Evolutionary conservation across 495 filamentous ascomycete species (phyloP).

Genomic region (Penicillium parvum): DNA sequence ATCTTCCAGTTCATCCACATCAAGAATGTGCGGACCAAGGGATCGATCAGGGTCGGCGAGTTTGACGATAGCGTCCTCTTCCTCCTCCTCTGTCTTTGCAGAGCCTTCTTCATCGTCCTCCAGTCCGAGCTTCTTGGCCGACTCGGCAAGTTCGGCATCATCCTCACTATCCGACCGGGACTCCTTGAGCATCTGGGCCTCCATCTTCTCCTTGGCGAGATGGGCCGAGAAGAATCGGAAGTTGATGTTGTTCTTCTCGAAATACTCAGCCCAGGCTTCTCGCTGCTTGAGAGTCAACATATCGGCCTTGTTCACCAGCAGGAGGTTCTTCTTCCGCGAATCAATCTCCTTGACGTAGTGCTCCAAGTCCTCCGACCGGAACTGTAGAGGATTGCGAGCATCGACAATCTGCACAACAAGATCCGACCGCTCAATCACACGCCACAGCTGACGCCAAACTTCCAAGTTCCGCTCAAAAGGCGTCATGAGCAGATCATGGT

Average conservation of each 20-base stretch:
- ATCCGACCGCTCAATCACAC: conserved; percentile 96
- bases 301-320: conserved; percentile 98
- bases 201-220: conserved; percentile 82
- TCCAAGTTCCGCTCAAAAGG: conserved; percentile 98
- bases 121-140: conserved; percentile 35
- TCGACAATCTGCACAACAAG: conserved; percentile 98
- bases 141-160: conserved; percentile 32
- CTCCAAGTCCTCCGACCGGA: conserved; percentile 91
- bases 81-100: conserved; percentile 16
- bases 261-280: conserved; percentile 82
- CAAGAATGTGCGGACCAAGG: conserved; percentile 73
- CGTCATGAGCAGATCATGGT: conserved; percentile 91
- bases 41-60: conserved; percentile 24
- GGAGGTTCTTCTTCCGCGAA: conserved; percentile 79
- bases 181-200: conserved; percentile 53
- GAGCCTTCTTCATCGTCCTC: conserved; percentile 38
- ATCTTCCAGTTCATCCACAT: conserved; percentile 85
- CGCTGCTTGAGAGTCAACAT: conserved; percentile 93
- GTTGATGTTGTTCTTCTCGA: conserved; percentile 72
- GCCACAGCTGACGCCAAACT: conserved; percentile 97
- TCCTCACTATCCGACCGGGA: conserved; percentile 47
- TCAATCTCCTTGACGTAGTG: conserved; percentile 91
- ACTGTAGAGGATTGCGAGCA: conserved; percentile 89
- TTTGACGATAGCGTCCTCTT: conserved; percentile 20
- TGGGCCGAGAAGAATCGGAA: conserved; percentile 96